These are phyloP conservation scores for Piromyces sp. DNA, from an alignment of 192 early-diverging fungal genomes.

Conservation along the genomic window DNA sequence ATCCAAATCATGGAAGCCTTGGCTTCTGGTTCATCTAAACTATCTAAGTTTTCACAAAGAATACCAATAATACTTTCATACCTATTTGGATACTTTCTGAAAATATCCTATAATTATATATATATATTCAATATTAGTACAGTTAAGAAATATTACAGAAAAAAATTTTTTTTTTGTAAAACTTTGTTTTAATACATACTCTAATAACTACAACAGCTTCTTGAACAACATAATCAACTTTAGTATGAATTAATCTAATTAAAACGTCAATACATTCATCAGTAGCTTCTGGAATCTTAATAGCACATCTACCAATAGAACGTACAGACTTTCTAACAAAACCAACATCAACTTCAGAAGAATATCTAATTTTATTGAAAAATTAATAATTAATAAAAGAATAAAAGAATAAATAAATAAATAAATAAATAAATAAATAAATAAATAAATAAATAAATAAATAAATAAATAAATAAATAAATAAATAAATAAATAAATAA, in stretches of 20 bases:
- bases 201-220: slow-evolving; percentile 95
- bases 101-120: slow-evolving; percentile 47
- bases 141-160: too few relatives aligned
- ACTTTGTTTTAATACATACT: slow-evolving; percentile 11
- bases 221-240: slow-evolving; percentile 92
- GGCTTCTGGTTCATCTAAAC: slow-evolving; percentile 76
- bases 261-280: slow-evolving; percentile 75
- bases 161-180: background rate
- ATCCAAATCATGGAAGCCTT: slow-evolving; percentile 88
- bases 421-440: too few relatives aligned
- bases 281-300: slow-evolving; percentile 78
- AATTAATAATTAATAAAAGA: too few relatives aligned
- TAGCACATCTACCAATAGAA: slow-evolving; percentile 89
- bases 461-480: too few relatives aligned
- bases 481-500: too few relatives aligned
- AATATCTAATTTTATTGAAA: slow-evolving; percentile 41
- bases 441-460: too few relatives aligned
- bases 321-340: slow-evolving; percentile 95
- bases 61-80: slow-evolving; percentile 74
- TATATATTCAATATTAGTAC: slow-evolving; percentile 1
- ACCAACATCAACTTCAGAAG: slow-evolving; percentile 90
- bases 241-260: slow-evolving; percentile 79
- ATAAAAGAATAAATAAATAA: too few relatives aligned
- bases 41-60: slow-evolving; percentile 79
- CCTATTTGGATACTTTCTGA: slow-evolving; percentile 77